phyloP scores from a whole-genome alignment of 1,139 yeast genomes.

The Yamadazyma songkhlaensis region DNA sequence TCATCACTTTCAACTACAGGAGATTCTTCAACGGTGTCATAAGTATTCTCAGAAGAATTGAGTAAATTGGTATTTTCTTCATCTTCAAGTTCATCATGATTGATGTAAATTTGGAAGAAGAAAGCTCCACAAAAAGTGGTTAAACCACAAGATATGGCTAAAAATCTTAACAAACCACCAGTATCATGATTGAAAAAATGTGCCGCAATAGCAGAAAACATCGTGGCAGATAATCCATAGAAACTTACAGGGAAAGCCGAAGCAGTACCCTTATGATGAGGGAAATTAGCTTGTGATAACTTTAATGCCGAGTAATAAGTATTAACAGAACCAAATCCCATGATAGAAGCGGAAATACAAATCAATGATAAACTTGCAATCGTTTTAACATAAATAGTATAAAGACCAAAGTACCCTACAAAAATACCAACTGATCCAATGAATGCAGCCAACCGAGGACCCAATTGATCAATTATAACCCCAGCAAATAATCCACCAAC shows the following conservation, averaged over 20 bases:
- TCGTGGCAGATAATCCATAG: conserved; percentile 50
- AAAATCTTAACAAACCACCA: conserved; percentile 36
- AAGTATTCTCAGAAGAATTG: neutral
- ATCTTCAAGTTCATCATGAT: conserved; percentile 19
- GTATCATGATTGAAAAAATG: conserved; percentile 42
- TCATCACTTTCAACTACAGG: conserved; percentile 2
- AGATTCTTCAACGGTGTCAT: neutral
- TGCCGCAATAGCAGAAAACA: conserved; percentile 46
- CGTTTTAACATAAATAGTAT: conserved; percentile 26
- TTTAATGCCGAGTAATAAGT: conserved; percentile 66
- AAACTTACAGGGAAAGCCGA: conserved; percentile 61
- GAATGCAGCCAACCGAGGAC: conserved; percentile 52
- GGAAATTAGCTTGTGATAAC: conserved; percentile 68
- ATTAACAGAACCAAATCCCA: conserved; percentile 66
- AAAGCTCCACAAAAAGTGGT: conserved; percentile 37
- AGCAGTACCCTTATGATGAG: conserved; percentile 67
- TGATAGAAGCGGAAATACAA: conserved; percentile 37
- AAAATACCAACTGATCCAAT: conserved; percentile 53
- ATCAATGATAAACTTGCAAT: conserved; percentile 24
- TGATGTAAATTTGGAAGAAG: conserved; percentile 32
- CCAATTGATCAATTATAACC: conserved; percentile 55
- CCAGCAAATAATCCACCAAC: conserved; percentile 73
- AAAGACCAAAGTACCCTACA: conserved; percentile 36
- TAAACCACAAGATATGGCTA: conserved; percentile 36
- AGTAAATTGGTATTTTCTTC: conserved; percentile 3